Percentiles rank a stretch among this genome's conserved stretches.
Conservation (phyloP, 1,284 basidiomycete genomes). For the Porodaedalea pini region DNA sequence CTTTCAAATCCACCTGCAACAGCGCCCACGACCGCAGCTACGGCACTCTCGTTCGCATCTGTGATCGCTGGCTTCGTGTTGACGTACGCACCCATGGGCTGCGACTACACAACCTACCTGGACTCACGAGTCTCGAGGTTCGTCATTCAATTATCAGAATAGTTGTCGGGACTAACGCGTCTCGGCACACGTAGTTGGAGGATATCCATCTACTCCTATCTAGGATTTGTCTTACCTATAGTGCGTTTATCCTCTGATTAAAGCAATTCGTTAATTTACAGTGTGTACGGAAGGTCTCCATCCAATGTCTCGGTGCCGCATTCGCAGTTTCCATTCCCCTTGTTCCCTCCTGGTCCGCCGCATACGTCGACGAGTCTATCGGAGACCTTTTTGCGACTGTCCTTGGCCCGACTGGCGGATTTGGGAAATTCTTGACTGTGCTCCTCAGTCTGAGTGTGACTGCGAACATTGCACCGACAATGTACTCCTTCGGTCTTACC, state of each 20-base stretch:
- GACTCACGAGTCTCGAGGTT: slow-evolving; percentile 54
- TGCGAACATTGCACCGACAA: slow-evolving; percentile 81
- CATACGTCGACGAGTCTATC: slow-evolving; percentile 58
- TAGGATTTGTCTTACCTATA: slow-evolving; percentile 71
- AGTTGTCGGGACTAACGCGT: slow-evolving; percentile 12
- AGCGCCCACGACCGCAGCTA: slow-evolving; percentile 48
- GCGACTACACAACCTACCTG: slow-evolving; percentile 74
- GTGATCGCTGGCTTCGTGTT: slow-evolving; percentile 73
- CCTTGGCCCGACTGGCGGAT: slow-evolving; percentile 64
- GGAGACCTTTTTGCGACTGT: slow-evolving; percentile 77
- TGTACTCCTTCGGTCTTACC: slow-evolving; percentile 82
- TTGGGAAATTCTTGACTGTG: slow-evolving; percentile 88
- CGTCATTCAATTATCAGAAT: slow-evolving; percentile 14
- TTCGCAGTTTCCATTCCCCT: slow-evolving; percentile 53
- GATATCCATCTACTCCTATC: slow-evolving; percentile 72
- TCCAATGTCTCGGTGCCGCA: slow-evolving; percentile 78
- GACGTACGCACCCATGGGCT: slow-evolving; percentile 60
- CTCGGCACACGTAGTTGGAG: slow-evolving; percentile 43
- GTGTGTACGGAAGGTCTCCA: slow-evolving; percentile 37
- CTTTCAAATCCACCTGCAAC: slow-evolving; percentile 41
- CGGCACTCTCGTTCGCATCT: slow-evolving; percentile 62
- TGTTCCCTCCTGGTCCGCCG: slow-evolving; percentile 68
- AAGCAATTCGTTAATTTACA: not conserved
- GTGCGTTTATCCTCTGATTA: slow-evolving; percentile 33
- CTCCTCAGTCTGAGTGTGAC: slow-evolving; percentile 75